Percentiles rank a stretch among this genome's conserved stretches.
Evolutionary conservation across 345 rosid species (phyloP).

Genomic region (Diplotaxis tenuifolia): DNA sequence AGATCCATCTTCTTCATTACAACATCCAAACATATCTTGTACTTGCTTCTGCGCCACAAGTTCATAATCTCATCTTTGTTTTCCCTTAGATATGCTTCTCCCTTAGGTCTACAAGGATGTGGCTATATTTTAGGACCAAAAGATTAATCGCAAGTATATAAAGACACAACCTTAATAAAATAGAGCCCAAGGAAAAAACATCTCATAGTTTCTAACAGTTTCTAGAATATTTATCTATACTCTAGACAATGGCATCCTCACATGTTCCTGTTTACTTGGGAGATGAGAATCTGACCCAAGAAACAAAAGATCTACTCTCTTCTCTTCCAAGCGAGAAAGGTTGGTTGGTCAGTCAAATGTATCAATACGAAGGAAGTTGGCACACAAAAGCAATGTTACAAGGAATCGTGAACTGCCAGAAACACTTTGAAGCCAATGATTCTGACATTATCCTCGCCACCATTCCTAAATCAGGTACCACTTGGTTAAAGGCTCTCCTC

Average conservation of each 20-base stretch:
- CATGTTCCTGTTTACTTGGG: not conserved
- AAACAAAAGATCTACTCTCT: conserved; percentile 38
- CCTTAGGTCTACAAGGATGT: not conserved
- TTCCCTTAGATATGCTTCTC: not conserved
- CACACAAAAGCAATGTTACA: not conserved
- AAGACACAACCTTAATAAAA: not conserved
- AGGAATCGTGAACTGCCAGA: conserved; percentile 38
- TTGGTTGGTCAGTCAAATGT: conserved; percentile 40
- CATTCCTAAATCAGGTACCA: conserved; percentile 58
- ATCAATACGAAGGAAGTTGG: conserved; percentile 56
- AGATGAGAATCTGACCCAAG: conserved; percentile 32
- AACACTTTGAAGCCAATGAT: conserved; percentile 41
- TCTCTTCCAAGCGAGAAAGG: conserved; percentile 45
- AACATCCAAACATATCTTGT: not conserved
- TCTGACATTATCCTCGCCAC: conserved; percentile 49
- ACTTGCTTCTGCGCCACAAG: not conserved
- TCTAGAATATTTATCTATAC: not conserved
- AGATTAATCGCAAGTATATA: not conserved
- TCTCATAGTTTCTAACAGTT: not conserved
- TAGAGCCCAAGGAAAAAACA: not conserved
- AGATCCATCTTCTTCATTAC: not conserved
- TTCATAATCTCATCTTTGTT: not conserved
- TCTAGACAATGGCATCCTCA: conserved; percentile 16
- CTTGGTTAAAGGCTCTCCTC: conserved; percentile 55
- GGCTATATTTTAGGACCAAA: not conserved